Evolutionary conservation across 805 yeast genomes (phyloP).

Genomic region (Clavispora phyllophila): DNA sequence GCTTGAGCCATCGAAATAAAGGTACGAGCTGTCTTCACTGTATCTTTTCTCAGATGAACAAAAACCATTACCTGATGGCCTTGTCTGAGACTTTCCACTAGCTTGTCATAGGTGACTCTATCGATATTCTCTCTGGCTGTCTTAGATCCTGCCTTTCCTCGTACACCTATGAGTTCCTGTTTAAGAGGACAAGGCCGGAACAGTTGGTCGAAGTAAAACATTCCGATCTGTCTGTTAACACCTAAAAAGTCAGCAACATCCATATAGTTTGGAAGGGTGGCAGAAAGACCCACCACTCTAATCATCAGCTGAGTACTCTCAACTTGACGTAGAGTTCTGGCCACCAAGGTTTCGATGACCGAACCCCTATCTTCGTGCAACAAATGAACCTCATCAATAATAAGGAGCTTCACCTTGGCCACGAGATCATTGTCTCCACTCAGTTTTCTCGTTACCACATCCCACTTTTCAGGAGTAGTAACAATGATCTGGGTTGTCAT

Average conservation of each 20-base stretch:
- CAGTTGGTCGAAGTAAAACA: constrained; percentile 90
- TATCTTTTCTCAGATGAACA: constrained; percentile 93
- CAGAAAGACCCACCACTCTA: constrained; percentile 17
- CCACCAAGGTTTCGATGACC: constrained; percentile 76
- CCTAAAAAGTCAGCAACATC: constrained; percentile 87
- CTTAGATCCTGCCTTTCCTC: constrained; percentile 77
- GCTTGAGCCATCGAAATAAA: constrained; percentile 66
- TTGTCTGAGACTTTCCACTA: constrained; percentile 55
- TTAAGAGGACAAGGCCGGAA: constrained; percentile 92
- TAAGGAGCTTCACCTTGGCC: constrained; percentile 75
- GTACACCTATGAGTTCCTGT: constrained; percentile 81
- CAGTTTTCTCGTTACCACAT: constrained; percentile 91
- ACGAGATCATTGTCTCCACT: constrained; percentile 49
- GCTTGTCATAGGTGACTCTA: constrained; percentile 67
- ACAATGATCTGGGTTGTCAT: constrained; percentile 80
- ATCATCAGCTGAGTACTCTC: constrained; percentile 76
- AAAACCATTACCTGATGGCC: constrained; percentile 95
- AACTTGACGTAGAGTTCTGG: constrained; percentile 85
- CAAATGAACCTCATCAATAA: constrained; percentile 95
- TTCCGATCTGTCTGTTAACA: constrained; percentile 83
- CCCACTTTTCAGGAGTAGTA: constrained; percentile 95
- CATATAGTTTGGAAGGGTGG: constrained; percentile 17
- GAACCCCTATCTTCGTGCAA: constrained; percentile 98
- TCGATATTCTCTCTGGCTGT: constrained; percentile 73
- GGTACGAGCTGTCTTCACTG: constrained; percentile 73